These are phyloP conservation scores for Cutaneotrichosporon dermatis DNA, from an alignment of 1,284 basidiomycete species.

Conservation along the genomic window DNA sequence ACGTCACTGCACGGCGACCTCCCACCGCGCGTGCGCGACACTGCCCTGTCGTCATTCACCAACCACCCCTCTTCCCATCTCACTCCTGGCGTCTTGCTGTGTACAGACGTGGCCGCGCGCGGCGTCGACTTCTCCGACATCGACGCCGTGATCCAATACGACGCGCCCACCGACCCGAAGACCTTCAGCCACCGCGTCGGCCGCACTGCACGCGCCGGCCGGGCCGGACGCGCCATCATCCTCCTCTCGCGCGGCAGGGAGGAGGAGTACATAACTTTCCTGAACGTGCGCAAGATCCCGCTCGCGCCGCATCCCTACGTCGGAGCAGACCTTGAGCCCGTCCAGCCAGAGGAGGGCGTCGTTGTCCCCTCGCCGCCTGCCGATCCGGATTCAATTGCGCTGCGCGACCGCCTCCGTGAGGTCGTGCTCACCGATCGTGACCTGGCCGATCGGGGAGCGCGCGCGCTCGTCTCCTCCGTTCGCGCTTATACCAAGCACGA, in stretches of 20 bases:
- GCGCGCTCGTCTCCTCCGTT: conserved; percentile 89
- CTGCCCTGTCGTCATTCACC: conserved; percentile 67
- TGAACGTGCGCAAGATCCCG: conserved; percentile 84
- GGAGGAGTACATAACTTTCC: conserved; percentile 81
- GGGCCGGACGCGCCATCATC: conserved; percentile 77
- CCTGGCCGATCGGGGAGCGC: conserved; percentile 71
- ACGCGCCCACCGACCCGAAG: conserved; percentile 91
- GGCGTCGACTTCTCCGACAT: conserved; percentile 93
- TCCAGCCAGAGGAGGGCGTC: background rate
- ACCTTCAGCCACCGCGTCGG: conserved; percentile 93
- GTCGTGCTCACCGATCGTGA: conserved; percentile 64
- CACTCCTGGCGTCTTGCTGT: conserved; percentile 74
- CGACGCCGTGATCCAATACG: conserved; percentile 91
- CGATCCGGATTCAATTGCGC: conserved; percentile 30
- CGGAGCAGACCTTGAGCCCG: conserved; percentile 16
- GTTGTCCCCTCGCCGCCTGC: conserved; percentile 13
- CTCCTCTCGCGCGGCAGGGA: conserved; percentile 73
- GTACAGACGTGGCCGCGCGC: conserved; percentile 94
- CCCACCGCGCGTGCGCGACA: conserved; percentile 70
- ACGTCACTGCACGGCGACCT: conserved; percentile 74
- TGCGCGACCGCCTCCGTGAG: conserved; percentile 51
- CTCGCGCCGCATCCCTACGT: conserved; percentile 57
- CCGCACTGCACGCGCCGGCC: conserved; percentile 87
- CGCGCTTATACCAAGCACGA: conserved; percentile 96
- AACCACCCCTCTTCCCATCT: conserved; percentile 60